phyloP scores from a whole-genome alignment of 208 protist genomes.

The Trypanosoma scelopori region DNA sequence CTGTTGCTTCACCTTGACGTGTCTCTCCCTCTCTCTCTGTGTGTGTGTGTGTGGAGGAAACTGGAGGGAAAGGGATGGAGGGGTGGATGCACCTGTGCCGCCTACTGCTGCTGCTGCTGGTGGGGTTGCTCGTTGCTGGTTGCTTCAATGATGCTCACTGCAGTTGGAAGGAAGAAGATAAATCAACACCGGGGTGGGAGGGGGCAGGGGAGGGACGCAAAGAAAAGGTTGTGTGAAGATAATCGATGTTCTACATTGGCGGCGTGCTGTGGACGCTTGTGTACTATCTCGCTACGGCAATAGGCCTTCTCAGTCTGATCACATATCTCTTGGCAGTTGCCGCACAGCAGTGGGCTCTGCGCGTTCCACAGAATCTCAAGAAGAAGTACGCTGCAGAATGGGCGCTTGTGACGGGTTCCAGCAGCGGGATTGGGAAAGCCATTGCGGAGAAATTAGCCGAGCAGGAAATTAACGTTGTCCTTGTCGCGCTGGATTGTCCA shows the following conservation, averaged over 20 bases:
- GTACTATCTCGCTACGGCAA: constrained; percentile 59
- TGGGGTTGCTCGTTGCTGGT: too few species aligned
- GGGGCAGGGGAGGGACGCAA: too few species aligned
- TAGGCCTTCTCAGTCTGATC: constrained; percentile 76
- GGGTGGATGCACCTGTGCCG: too few species aligned
- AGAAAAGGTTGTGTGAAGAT: constrained; percentile 21
- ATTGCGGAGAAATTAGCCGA: constrained; percentile 92
- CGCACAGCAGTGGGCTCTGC: constrained; percentile 58
- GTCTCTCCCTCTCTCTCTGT: constrained; percentile 8
- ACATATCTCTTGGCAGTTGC: constrained; percentile 56
- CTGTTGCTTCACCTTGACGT: not conserved
- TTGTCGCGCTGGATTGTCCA: constrained; percentile 88
- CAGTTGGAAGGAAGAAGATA: too few species aligned
- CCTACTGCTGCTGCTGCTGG: too few species aligned
- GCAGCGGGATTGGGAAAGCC: constrained; percentile 95
- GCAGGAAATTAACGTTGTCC: constrained; percentile 90
- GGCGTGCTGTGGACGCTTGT: constrained; percentile 54
- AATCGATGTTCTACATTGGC: constrained; percentile 68
- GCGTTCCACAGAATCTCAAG: constrained; percentile 73
- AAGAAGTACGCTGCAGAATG: constrained; percentile 82
- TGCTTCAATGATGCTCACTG: too few species aligned
- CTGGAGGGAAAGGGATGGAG: too few species aligned
- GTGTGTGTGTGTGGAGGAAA: too few species aligned
- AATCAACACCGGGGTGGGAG: too few species aligned
- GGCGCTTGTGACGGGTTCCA: constrained; percentile 93